Evolutionary conservation across 2,329 filamentous ascomycete genomes (phyloP), one percentile per base, ranked within the genome.

Genomic region (Neurospora crassa): DNA sequence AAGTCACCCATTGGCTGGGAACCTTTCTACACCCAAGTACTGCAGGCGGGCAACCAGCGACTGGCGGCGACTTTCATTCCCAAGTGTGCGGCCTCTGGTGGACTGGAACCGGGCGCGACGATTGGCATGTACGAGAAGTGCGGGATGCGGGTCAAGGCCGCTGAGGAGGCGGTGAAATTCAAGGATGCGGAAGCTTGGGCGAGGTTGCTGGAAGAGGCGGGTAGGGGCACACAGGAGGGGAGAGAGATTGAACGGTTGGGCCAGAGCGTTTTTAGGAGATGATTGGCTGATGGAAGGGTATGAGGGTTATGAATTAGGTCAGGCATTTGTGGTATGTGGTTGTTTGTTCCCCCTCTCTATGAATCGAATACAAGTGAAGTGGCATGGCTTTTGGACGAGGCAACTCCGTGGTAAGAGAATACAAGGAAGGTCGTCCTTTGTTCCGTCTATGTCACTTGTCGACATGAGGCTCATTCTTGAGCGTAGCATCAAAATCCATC

Each of bases 1-100:
- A 97, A 94, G 81, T 96, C 92, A 72, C 93, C 95, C 0, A 98
- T 99, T 79, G 95, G 95, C 12, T 99, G 96, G 96, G 93, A 97
- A 90, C 93, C 95, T 0, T 99, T 97, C 82, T 97, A 92, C 84
- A 96, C 96, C 78, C 91, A 96, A 77, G 89, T 92, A 40, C 84
- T 98, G 0, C 90, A 91, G 67, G 96, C 96, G 1, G 96, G 96
- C 67, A 98, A 98, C 78, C 91, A 93, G 5, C 91, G 94, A 73
- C 85, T 97, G 18, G 96, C 96, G 1, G 88, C 91, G 0, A 80
- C 89, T 5, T 98, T 97, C 81, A 89, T 98, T 69, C 90, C 93
- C 2, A 98, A 98, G 81, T 97, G 94, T 83, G 91, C 90, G 18
- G 7, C 53, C 8, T 10, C 24, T 11, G 43, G 43, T 10, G 85